Base-by-base conservation (phyloP, 192 early-diverging fungal species). In the Globomyces pollinis-pini region DNA sequence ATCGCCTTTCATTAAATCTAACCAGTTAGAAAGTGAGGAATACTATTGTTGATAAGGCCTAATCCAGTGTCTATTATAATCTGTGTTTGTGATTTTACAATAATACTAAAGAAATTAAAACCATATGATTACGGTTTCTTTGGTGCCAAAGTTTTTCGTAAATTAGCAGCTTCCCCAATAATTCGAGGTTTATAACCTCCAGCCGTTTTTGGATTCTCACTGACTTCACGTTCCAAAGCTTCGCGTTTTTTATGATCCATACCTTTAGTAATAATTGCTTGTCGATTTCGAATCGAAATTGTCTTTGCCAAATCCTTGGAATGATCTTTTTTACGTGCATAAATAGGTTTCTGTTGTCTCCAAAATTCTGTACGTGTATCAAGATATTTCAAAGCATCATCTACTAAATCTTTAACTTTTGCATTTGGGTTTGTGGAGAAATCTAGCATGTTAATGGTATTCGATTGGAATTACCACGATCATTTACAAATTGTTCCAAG, bases 341-440 rank as follows among this genome's bases (percentile, higher is more conserved):
- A 83, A 21, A 83, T 35, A 12, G 80, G 80, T 41, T 81, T 76
- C 59, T 83, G 78, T 64, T 83, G 75, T 39, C 75, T 62, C 80
- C 80, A 83, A 54, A 83, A 83, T n/a, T 82, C 80, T 8, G 71
- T 66, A 12, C 80, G 58, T 3, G 66, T 65, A 9, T 72, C 49
- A 18, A 83, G 66, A 63, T 74, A 83, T 35, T 68, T 59, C 18
- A 83, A 50, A 9, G 75, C 80, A 33, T 82, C 75, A 15, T 61
- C 52, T 35, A 83, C 74, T 9, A 82, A 58, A 7, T 39, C 38
- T 28, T 72, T 31, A 31, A 83, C 73, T 21, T 76, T 49, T 9
- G 57, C 59, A 59, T 83, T 78, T 13, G 79, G 80, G 58, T 69
- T 59, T 7, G 73, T 60, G 9, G 57, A 63, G 33, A 83, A 73